phyloP scores from a whole-genome alignment of 2,329 filamentous ascomycete species.

The Bipolaris zeicola region DNA sequence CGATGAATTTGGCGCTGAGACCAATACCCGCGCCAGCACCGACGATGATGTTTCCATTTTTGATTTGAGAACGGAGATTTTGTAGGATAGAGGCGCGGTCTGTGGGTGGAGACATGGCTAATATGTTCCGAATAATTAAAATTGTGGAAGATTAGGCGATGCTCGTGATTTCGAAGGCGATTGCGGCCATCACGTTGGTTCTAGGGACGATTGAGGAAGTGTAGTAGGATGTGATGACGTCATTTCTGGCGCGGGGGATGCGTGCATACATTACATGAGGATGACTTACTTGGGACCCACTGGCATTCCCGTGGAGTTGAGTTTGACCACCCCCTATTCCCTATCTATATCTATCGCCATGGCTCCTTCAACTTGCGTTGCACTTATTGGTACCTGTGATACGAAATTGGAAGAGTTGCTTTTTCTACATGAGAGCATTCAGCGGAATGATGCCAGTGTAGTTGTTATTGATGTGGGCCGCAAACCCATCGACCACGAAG shows the following conservation, averaged over 20 bases:
- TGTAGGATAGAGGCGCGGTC: slow-evolving; percentile 62
- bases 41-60: slow-evolving; percentile 64
- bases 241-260: slow-evolving; percentile 8
- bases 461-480: slow-evolving; percentile 64
- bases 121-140: neutral
- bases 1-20: slow-evolving; percentile 72
- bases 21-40: slow-evolving; percentile 74
- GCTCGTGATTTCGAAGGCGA: neutral
- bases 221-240: slow-evolving; percentile 17
- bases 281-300: neutral
- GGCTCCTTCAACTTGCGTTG: slow-evolving; percentile 45
- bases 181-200: neutral
- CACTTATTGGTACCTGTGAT: slow-evolving; percentile 67
- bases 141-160: neutral
- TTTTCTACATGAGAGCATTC: slow-evolving; percentile 58
- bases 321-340: neutral
- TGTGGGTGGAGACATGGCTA: slow-evolving; percentile 62
- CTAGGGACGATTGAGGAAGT: neutral
- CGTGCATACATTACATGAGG: neutral
- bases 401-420: slow-evolving; percentile 66
- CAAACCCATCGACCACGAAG: slow-evolving; percentile 47
- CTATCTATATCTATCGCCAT: slow-evolving; percentile 4
- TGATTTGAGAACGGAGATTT: slow-evolving; percentile 59
- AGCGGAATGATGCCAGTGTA: slow-evolving; percentile 43
- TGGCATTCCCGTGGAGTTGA: neutral